phyloP scores from a whole-genome alignment of 2,329 filamentous ascomycete species.

The Rugonectria rugulosa region DNA sequence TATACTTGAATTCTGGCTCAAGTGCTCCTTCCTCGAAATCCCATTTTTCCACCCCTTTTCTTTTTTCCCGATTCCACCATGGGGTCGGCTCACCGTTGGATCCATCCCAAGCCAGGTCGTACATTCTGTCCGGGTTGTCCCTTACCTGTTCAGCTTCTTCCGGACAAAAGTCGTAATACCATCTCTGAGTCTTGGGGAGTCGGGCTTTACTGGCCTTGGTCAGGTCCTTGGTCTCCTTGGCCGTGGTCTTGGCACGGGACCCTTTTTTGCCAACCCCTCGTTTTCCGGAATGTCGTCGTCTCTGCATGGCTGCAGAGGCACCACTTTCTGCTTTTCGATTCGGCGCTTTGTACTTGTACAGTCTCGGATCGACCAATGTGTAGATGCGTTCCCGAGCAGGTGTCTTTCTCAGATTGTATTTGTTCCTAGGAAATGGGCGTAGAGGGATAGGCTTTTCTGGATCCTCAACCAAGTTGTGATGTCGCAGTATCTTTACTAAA shows the following conservation, averaged over 20 bases:
- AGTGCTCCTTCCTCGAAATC: too few relatives aligned
- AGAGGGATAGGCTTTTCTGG: background rate
- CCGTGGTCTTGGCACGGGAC: background rate
- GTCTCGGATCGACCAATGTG: background rate
- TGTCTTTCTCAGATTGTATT: background rate
- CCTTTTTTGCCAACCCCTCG: background rate
- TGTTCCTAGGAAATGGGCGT: background rate
- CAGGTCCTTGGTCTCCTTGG: background rate
- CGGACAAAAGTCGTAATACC: background rate
- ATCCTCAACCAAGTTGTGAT: background rate
- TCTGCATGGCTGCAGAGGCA: too few relatives aligned
- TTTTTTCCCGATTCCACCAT: too few relatives aligned
- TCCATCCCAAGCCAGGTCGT: too few relatives aligned
- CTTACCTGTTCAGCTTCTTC: too few relatives aligned
- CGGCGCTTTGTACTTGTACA: background rate
- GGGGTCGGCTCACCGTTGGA: too few relatives aligned
- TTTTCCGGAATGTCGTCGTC: too few relatives aligned
- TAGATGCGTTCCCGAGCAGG: background rate
- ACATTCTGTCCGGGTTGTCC: too few relatives aligned
- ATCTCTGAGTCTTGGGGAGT: background rate
- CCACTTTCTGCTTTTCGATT: background rate
- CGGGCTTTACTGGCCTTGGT: background rate
- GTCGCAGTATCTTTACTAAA: background rate
- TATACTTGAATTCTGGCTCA: too few relatives aligned
- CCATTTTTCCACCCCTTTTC: too few relatives aligned